A percentile compares a stretch with the other conserved stretches of the same genome.
Conservation (phyloP, 257 asterid species). For the Primulina eburnea region DNA sequence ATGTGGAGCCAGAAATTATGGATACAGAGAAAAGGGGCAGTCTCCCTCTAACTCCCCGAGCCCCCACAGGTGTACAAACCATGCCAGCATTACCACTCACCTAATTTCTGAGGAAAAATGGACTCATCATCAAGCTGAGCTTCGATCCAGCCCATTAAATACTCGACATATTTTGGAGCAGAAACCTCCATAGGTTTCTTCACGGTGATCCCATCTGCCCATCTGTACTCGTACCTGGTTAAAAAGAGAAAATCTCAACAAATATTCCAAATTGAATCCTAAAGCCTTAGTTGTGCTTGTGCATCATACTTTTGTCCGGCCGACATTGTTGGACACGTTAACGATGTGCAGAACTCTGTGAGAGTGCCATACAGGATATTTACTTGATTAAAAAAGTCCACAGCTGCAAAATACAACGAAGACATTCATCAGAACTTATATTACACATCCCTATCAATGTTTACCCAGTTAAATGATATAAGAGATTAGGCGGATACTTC, state of each 20-base stretch:
- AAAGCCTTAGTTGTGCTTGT: background rate
- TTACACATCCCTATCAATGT: background rate
- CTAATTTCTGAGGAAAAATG: slow-evolving; percentile 45
- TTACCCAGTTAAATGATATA: background rate
- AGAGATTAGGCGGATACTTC: background rate
- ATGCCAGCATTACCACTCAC: slow-evolving; percentile 16
- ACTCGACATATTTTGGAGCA: slow-evolving; percentile 56
- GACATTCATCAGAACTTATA: slow-evolving; percentile 16
- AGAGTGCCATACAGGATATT: slow-evolving; percentile 47
- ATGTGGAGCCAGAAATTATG: background rate
- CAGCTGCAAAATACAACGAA: slow-evolving; percentile 37
- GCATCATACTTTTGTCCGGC: slow-evolving; percentile 52
- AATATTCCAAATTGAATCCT: background rate
- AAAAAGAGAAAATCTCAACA: background rate
- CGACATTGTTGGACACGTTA: slow-evolving; percentile 50
- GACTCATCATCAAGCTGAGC: slow-evolving; percentile 40
- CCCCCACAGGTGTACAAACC: background rate
- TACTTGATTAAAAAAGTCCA: slow-evolving; percentile 54
- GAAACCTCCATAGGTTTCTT: slow-evolving; percentile 53
- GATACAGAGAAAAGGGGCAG: background rate
- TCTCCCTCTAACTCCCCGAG: background rate
- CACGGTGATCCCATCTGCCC: slow-evolving; percentile 57
- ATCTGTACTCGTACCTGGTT: slow-evolving; percentile 51
- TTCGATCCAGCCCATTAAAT: slow-evolving; percentile 50
- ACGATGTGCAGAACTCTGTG: slow-evolving; percentile 56